A percentile compares a stretch with the other conserved stretches of the same genome.
Conservation (phyloP, 2,329 filamentous ascomycete genomes). For the Septoria petroselini region DNA sequence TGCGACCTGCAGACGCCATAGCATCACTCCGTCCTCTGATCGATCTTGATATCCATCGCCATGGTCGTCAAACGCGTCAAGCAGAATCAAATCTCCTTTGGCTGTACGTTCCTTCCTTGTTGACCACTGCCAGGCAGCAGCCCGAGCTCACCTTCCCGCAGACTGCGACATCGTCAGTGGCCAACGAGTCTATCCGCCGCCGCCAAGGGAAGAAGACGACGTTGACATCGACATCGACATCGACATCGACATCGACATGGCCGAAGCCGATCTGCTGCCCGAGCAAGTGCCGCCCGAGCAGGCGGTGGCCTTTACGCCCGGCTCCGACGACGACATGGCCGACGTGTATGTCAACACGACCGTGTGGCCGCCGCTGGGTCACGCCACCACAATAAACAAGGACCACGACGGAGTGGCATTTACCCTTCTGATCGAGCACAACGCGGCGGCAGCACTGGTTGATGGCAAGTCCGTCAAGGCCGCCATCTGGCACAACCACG, state of each 20-base stretch:
- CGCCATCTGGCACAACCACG: conserved; percentile 69
- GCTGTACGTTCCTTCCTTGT: conserved; percentile 28
- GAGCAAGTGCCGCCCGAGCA: conserved; percentile 37
- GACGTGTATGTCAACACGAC: conserved; percentile 55
- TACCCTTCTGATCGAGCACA: conserved; percentile 53
- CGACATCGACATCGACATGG: conserved; percentile 24
- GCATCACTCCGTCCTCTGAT: too few relatives aligned
- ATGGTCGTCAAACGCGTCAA: conserved; percentile 34
- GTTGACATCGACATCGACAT: background rate
- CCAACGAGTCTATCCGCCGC: conserved; percentile 37
- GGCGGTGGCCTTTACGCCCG: conserved; percentile 24
- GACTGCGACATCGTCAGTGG: conserved; percentile 38
- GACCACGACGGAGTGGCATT: conserved; percentile 54
- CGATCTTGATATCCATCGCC: background rate
- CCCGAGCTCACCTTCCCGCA: conserved; percentile 17
- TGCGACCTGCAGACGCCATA: background rate
- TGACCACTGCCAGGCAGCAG: background rate
- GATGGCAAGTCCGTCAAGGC: conserved; percentile 64
- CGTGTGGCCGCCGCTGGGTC: conserved; percentile 70
- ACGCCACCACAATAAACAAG: conserved; percentile 61
- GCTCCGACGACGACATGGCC: conserved; percentile 19
- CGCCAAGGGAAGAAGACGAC: conserved; percentile 12
- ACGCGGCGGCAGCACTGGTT: conserved; percentile 35
- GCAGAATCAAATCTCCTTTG: conserved; percentile 38
- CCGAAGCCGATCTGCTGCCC: conserved; percentile 30